Base-by-base conservation (phyloP, 2,329 filamentous ascomycete genomes). In the Trichothecium roseum region DNA sequence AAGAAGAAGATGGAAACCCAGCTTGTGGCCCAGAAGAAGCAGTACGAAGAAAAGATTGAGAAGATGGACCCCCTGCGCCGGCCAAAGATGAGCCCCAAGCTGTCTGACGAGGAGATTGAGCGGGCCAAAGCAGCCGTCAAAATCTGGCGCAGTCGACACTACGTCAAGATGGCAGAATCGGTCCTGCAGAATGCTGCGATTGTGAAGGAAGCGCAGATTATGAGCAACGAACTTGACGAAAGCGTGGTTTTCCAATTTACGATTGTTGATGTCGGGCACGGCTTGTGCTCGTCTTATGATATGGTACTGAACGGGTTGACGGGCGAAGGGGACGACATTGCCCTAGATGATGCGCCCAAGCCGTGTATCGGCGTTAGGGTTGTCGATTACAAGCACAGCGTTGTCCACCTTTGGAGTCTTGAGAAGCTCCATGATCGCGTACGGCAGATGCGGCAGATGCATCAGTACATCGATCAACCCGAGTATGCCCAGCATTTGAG, bases 221-320 rank as follows among this genome's bases (percentile, higher is more conserved):
- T 98, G 85, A 94, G 88, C 62, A 89, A 94, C 48, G 85, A 94
- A 49, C 83, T 98, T 64, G 84, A 91, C 46, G 91, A 95, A 55
- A 78, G 78, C 44, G 84, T 95, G 20, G 81, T 89, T 15, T 96
- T 98, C 55, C 91, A 98, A 56, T 98, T 96, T 54, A 82, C 85
- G 10, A 79, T 95, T 37, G 78, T 96, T 22, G 89, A 95, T 49
- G 67, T 82, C 42, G 91, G 91, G 2, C 88, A 98, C 50, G 79
- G 78, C 16, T 72, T 93, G 45, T 88, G 83, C 47, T 98, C 91
- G 3, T 94, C 88, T 1, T 98, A 98, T 59, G 91, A 98, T 56
- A 81, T 98, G 60, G 87, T 96, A 4, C 69, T 98, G 29, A 94
- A 94, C 50, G 89, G 86, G 15, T 78, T 95, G 29, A 81, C 83